Conservation (phyloP, 2,329 filamentous ascomycete species). For the Aspergillus carbonarius region DNA sequence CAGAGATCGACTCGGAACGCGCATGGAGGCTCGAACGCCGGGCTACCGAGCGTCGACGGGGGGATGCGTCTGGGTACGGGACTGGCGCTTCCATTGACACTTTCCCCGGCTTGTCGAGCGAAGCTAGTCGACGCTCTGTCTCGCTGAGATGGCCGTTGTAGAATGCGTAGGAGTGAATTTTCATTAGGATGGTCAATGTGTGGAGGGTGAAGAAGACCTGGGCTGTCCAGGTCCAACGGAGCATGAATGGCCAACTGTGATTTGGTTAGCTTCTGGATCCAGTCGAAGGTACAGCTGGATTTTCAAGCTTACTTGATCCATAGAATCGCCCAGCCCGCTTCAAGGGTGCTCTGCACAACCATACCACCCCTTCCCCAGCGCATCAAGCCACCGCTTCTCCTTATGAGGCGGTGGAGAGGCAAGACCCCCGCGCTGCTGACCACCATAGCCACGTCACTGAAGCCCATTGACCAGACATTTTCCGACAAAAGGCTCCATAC, state of each 20-base stretch:
- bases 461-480: constrained; percentile 81
- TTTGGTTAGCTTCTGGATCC: constrained; percentile 19
- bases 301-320: constrained; percentile 65
- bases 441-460: constrained; percentile 86
- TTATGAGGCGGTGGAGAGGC: constrained; percentile 69
- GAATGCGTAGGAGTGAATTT: constrained; percentile 98
- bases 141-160: constrained; percentile 95
- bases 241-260: constrained; percentile 69
- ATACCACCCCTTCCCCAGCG: constrained; percentile 79
- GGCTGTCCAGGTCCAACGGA: constrained; percentile 94
- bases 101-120: constrained; percentile 73
- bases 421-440: constrained; percentile 68
- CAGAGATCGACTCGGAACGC: constrained; percentile 57
- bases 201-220: constrained; percentile 94
- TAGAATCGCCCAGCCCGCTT: constrained; percentile 72
- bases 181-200: constrained; percentile 91
- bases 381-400: constrained; percentile 56
- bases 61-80: constrained; percentile 65
- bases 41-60: constrained; percentile 26
- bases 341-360: constrained; percentile 77
- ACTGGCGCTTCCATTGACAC: constrained; percentile 68
- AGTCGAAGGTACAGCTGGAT: not conserved
- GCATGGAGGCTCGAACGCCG: constrained; percentile 15
- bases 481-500: constrained; percentile 87
- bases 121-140: constrained; percentile 75